Base-by-base conservation (phyloP, 805 yeast genomes). In the Candida schatavii region DNA sequence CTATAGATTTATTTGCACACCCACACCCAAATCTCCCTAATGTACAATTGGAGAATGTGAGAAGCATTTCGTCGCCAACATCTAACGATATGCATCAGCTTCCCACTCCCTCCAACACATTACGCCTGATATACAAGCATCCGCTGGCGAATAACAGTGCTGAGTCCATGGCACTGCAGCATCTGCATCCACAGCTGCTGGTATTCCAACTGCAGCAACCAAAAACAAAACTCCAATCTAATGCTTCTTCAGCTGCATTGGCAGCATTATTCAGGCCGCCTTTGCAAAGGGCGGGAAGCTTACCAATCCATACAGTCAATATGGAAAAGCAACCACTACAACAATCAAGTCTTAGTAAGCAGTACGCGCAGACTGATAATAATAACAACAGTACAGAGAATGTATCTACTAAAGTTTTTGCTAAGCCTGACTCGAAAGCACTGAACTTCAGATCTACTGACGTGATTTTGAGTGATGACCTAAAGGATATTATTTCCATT, bases 401-500 rank as follows among this genome's bases (percentile, higher is more conserved):
- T 14, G 19, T 7, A 13, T 7, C 11, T 11, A 23, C 27, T 11
- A 23, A 11, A 23, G 27, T 23, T 7, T 7, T 7, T 7, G 11
- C 27, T 7, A 23, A 23, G 7, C 27, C 27, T 7, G 27, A 23
- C 11, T 11, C 27, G 11, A 23, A 23, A 23, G 11, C 27, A 23
- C 19, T 31, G 34, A 18, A 26, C 18, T 5, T 18, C 19, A 11
- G 36, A 35, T 37, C 38, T 23, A 35, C 27, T 26, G 60, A 55
- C 38, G 36, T 42, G 6, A 50, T 56, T 15, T 49, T 68, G 28
- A 56, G 59, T 29, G 66, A 62, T 20, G 83, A 77, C 37, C 54
- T 80, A 19, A 69, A 68, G 46, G 77, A 75, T 15, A 68, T 80
- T 40, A 72, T 80, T 18, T 58, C 64, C 25, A 58, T 80, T 15